Conservation (phyloP, 495 filamentous ascomycete species). For the Pseudomonodictys pantanalensis region DNA sequence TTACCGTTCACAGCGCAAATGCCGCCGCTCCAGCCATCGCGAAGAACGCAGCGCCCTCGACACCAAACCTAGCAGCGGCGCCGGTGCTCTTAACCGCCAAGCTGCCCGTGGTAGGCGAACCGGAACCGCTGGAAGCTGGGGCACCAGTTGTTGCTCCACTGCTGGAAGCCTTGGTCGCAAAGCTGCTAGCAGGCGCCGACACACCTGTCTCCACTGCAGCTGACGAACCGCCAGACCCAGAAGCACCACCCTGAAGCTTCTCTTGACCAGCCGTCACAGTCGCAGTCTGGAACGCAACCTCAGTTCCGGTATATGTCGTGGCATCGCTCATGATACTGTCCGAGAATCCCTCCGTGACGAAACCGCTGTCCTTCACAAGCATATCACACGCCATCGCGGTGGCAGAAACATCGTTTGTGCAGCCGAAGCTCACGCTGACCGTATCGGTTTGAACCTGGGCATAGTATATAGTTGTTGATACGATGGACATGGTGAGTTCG, state of each 20-base stretch:
- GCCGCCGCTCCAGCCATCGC: slow-evolving; percentile 10
- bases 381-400: slow-evolving; percentile 1
- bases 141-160: background rate
- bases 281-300: slow-evolving; percentile 4
- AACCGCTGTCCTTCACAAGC: no score
- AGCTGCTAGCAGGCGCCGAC: background rate
- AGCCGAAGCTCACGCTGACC: slow-evolving; percentile 4
- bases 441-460: background rate
- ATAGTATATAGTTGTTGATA: slow-evolving; percentile 13
- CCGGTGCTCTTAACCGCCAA: background rate
- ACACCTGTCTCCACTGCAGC: no score
- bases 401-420: background rate
- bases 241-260: slow-evolving; percentile 3
- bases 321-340: no score
- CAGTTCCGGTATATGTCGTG: no score
- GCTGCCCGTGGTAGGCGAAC: no score
- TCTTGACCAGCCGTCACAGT: slow-evolving; percentile 12
- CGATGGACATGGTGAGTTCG: slow-evolving; percentile 8
- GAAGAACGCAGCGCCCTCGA: slow-evolving; percentile 8
- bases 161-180: background rate
- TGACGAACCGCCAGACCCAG: background rate
- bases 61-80: slow-evolving; percentile 2
- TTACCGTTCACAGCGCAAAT: no score
- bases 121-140: no score
- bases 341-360: no score